Conservation (phyloP, 1,284 basidiomycete species). For the Fomitopsis schrenkii region DNA sequence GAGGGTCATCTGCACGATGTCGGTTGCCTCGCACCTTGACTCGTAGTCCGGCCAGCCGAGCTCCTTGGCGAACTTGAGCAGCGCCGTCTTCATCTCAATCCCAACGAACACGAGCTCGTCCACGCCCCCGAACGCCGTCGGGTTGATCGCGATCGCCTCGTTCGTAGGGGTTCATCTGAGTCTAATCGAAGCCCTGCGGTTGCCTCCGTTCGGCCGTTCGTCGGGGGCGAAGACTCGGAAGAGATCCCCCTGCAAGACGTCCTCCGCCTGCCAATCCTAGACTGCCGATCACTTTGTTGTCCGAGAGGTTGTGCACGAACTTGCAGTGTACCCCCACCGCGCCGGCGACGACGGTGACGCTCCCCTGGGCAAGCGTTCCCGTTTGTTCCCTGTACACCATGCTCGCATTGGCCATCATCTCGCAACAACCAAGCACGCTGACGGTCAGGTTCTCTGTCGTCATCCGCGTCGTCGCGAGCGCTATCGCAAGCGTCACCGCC, state of each 20-base stretch:
- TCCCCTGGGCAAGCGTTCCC: slow-evolving; percentile 89
- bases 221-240: neutral
- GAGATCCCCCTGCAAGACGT: neutral
- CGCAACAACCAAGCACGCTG: slow-evolving; percentile 92
- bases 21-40: slow-evolving; percentile 60
- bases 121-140: slow-evolving; percentile 90
- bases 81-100: slow-evolving; percentile 95
- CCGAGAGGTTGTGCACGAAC: slow-evolving; percentile 79
- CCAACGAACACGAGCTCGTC: slow-evolving; percentile 81
- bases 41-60: slow-evolving; percentile 81
- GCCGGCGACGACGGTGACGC: slow-evolving; percentile 95
- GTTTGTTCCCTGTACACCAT: slow-evolving; percentile 98
- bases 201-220: slow-evolving; percentile 32
- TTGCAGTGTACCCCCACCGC: slow-evolving; percentile 92
- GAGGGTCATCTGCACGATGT: slow-evolving; percentile 87
- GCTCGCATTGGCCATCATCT: slow-evolving; percentile 98
- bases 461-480: slow-evolving; percentile 98
- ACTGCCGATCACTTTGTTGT: slow-evolving; percentile 63
- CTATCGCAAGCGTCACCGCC: slow-evolving; percentile 93
- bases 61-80: slow-evolving; percentile 85
- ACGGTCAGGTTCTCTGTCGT: slow-evolving; percentile 92
- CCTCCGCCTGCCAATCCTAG: slow-evolving; percentile 3
- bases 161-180: slow-evolving; percentile 78
- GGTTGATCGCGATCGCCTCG: slow-evolving; percentile 88
- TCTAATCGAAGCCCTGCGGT: slow-evolving; percentile 77